A percentile compares a stretch with the other conserved stretches of the same genome.
These are phyloP conservation scores for Pyracantha coccinea DNA, from an alignment of 331 rosid genomes.

Conservation along the genomic window DNA sequence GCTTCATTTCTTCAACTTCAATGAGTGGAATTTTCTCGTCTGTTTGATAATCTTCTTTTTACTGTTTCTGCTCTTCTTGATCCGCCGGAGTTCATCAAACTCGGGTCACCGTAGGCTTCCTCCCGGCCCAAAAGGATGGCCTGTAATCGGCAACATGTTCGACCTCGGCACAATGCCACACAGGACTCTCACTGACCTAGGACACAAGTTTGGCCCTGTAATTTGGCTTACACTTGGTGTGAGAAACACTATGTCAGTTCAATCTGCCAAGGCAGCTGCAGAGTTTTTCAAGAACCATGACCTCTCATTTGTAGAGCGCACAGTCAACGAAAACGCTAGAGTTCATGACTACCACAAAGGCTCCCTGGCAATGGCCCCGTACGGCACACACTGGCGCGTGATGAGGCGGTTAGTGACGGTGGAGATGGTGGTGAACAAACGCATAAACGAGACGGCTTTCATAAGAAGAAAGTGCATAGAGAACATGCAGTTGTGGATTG, in stretches of 20 bases:
- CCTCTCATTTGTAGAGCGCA: constrained; percentile 37
- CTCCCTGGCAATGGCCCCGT: constrained; percentile 42
- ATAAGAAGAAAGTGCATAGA: constrained; percentile 37
- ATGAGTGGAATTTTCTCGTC: background rate
- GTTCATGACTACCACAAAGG: constrained; percentile 40
- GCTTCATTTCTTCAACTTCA: background rate
- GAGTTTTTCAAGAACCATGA: constrained; percentile 58
- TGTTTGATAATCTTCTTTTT: constrained; percentile 3
- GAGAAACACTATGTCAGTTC: constrained; percentile 51
- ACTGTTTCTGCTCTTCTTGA: constrained; percentile 11
- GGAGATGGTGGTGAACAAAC: constrained; percentile 40
- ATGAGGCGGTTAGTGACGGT: constrained; percentile 40
- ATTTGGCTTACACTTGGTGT: constrained; percentile 54
- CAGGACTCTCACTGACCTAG: constrained; percentile 24
- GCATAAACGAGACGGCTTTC: constrained; percentile 30
- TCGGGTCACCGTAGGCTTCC: constrained; percentile 22
- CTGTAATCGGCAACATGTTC: constrained; percentile 56
- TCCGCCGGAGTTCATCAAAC: background rate
- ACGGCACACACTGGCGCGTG: constrained; percentile 52
- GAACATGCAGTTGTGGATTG: constrained; percentile 38
- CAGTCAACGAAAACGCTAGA: constrained; percentile 36
- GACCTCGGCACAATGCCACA: constrained; percentile 60
- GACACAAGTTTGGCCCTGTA: constrained; percentile 34
- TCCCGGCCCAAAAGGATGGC: constrained; percentile 68
- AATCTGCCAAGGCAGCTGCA: constrained; percentile 34